Percentiles rank a stretch among this genome's conserved stretches.
Conservation (phyloP, 176 grass and related monocot genomes). For the Bolboschoenus planiculmis region DNA sequence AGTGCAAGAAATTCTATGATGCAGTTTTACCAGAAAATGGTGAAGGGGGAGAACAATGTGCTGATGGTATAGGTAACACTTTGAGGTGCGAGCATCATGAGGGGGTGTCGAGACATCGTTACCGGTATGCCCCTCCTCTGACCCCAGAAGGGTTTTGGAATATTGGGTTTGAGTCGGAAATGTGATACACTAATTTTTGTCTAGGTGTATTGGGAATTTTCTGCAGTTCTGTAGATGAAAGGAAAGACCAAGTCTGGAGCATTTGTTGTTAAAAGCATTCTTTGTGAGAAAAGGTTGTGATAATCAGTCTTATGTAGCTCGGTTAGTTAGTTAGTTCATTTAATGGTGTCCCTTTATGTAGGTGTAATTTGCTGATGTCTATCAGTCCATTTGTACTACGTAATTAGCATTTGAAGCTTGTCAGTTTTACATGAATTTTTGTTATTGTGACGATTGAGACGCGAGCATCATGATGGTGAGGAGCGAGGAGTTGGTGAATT, state of each 20-base stretch:
- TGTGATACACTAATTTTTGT: conserved; percentile 31
- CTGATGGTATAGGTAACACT: conserved; percentile 19
- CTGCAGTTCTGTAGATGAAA: neutral
- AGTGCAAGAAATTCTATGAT: conserved; percentile 97
- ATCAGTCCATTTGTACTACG: neutral
- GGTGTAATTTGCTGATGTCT: neutral
- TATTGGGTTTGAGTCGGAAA: conserved; percentile 92
- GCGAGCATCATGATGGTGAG: neutral
- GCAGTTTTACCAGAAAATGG: conserved; percentile 57
- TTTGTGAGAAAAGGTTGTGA: neutral
- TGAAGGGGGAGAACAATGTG: conserved; percentile 25
- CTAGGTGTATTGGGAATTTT: neutral
- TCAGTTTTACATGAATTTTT: neutral
- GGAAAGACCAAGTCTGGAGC: neutral
- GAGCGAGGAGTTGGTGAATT: too few relatives aligned
- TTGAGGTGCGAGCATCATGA: conserved; percentile 84
- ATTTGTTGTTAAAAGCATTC: neutral
- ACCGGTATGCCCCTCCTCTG: conserved; percentile 72
- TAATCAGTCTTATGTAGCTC: neutral
- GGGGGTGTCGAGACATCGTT: conserved; percentile 86
- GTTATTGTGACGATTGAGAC: neutral
- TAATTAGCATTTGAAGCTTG: neutral
- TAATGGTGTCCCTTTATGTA: neutral
- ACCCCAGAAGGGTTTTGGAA: conserved; percentile 97
- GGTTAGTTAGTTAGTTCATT: neutral